Evolutionary conservation across 768 basidiomycete species (phyloP).

Genomic region (Termitomyces sp.): DNA sequence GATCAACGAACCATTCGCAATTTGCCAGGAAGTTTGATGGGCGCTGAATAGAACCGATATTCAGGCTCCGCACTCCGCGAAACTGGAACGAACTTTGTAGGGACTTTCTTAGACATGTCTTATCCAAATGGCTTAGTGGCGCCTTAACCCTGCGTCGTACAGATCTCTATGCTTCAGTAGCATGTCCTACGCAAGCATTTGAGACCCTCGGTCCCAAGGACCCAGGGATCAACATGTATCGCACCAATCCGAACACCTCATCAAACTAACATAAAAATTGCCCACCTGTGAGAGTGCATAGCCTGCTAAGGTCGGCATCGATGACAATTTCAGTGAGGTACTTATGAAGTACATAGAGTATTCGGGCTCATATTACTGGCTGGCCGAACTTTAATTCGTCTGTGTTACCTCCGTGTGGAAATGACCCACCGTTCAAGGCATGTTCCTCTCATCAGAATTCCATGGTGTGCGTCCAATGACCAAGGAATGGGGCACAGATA

Average conservation of each 20-base stretch:
- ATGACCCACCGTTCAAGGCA: background rate
- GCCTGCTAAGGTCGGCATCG: background rate
- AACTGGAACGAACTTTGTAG: conserved; percentile 7
- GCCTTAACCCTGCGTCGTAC: conserved; percentile 11
- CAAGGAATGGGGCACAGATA: background rate
- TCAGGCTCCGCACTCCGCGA: conserved; percentile 24
- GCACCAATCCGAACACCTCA: conserved; percentile 2
- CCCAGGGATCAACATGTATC: background rate
- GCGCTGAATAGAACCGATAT: conserved; percentile 13
- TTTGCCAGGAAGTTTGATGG: conserved; percentile 25
- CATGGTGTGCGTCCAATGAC: background rate
- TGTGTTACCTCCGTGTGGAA: background rate
- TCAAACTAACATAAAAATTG: conserved; percentile 2
- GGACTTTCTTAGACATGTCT: conserved; percentile 13
- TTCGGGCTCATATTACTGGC: background rate
- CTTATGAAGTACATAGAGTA: background rate
- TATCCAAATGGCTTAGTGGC: conserved; percentile 39
- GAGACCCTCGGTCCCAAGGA: background rate
- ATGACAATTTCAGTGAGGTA: background rate
- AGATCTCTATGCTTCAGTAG: background rate
- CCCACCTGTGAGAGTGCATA: background rate
- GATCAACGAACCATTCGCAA: conserved; percentile 50
- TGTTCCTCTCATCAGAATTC: conserved; percentile 3
- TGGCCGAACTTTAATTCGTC: background rate
- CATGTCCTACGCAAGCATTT: background rate